These are phyloP conservation scores for Abrus pulchellus DNA, from an alignment of 306 rosid genomes.

Conservation along the genomic window DNA sequence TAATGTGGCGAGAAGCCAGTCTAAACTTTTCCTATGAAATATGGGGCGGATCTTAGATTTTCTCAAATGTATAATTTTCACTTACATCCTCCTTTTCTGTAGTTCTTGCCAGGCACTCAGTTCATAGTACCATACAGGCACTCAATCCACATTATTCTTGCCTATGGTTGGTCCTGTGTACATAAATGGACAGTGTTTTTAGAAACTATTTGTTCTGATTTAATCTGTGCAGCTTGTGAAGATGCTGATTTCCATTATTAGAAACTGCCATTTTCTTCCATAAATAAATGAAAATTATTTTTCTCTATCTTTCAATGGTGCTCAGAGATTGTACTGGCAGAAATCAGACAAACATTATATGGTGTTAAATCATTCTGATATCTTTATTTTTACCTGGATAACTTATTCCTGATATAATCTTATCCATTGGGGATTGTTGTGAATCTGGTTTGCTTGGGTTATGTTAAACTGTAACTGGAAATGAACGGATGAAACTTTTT, in stretches of 20 bases:
- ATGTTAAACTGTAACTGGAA: constrained; percentile 10
- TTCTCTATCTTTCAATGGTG: not conserved
- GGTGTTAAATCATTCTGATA: not conserved
- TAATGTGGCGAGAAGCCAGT: no score
- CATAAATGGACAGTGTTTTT: not conserved
- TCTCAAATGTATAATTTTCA: no score
- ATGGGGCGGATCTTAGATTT: no score
- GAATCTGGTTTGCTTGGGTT: constrained; percentile 32
- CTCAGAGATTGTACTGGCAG: not conserved
- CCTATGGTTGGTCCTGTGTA: not conserved
- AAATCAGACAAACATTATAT: not conserved
- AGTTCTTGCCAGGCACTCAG: no score
- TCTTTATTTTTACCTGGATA: constrained; percentile 20
- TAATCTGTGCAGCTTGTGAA: not conserved
- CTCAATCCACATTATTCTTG: not conserved
- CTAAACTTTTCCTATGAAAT: no score
- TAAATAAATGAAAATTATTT: not conserved
- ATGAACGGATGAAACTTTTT: constrained; percentile 9
- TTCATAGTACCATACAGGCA: no score
- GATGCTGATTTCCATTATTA: not conserved
- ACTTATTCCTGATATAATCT: not conserved
- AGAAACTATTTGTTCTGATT: not conserved
- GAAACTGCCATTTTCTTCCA: constrained; percentile 19
- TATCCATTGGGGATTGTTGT: constrained; percentile 18
- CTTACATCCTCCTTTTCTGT: no score